phyloP scores from a whole-genome alignment of 148 eudicot species.

The Silene latifolia region DNA sequence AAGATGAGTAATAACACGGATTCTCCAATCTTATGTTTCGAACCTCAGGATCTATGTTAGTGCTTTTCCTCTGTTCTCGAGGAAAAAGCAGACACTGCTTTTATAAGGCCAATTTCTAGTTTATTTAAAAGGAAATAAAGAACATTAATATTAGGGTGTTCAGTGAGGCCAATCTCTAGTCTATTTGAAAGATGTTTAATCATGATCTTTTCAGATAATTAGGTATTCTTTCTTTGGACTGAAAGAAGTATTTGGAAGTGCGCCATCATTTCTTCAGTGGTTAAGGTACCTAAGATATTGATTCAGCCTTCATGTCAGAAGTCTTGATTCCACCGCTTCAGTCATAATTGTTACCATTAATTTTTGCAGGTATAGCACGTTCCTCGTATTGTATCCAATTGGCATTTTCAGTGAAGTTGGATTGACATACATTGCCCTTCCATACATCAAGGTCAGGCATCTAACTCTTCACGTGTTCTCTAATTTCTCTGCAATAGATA shows the following conservation, averaged over 20 bases:
- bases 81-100: too few species aligned
- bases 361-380: constrained; percentile 80
- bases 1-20: too few species aligned
- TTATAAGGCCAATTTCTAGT: too few species aligned
- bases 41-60: too few species aligned
- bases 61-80: too few species aligned
- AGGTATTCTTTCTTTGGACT: constrained; percentile 89
- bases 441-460: constrained; percentile 62
- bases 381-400: constrained; percentile 69
- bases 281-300: constrained; percentile 48
- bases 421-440: constrained; percentile 56
- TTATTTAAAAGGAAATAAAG: too few species aligned
- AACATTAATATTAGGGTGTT: too few species aligned
- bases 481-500: too few species aligned
- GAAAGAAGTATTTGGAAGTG: constrained; percentile 75
- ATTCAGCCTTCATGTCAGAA: background rate
- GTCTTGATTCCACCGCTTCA: background rate
- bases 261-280: constrained; percentile 93
- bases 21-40: too few species aligned
- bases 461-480: too few species aligned
- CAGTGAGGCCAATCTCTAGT: too few species aligned
- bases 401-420: constrained; percentile 94
- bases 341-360: background rate
- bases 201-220: constrained; percentile 63
- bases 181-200: too few species aligned